Base-by-base conservation (phyloP, 148 eudicot genomes). In the Hydrangea macrophylla region DNA sequence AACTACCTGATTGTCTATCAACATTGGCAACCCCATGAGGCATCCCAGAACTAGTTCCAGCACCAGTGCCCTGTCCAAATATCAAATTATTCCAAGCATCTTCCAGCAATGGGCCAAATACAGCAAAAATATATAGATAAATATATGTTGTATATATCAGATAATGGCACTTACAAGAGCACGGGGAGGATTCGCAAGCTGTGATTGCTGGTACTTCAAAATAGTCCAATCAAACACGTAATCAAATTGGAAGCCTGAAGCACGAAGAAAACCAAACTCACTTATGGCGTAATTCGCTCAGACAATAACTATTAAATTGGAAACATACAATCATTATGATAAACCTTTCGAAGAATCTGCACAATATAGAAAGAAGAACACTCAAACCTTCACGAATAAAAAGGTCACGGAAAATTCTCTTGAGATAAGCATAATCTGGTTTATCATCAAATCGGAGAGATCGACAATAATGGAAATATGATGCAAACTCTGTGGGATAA, bases 371-470 rank as follows among this genome's bases (percentile, higher is more conserved):
- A 40, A 32, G 13, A 27, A 17, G 26, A 26, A 65, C n/a, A 39
- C 12, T 22, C 60, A 18, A n/a, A 89, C 90, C 97, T 85, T 89
- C 97, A 64, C 89, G 96, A 70, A 92, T 92, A 57, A 89, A 92
- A 61, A 89, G 89, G 77, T 89, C 97, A 27, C 96, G 90, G 75
- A 87, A 92, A 55, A 92, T 79, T 78, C 89, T 85, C 79, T 92
- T 92, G 55, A 92, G 78, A 80, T 92, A 92, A 61, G 96, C 92
- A 78, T 89, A 89, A 85, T 89, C 96, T 58, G 97, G 97, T 77
- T 92, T 92, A 77, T 92, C 97, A 72, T 92, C 97, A 75, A 92
- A 92, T 44, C 97, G 81, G 58, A 92, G 76, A 40, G 90, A 86
- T 54, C 96, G 96, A 26, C 97, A 92, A 60, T 86, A 92, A 69